These are phyloP conservation scores for Blepharisma stoltei DNA, from an alignment of 73 alveolate genomes.

Conservation along the genomic window DNA sequence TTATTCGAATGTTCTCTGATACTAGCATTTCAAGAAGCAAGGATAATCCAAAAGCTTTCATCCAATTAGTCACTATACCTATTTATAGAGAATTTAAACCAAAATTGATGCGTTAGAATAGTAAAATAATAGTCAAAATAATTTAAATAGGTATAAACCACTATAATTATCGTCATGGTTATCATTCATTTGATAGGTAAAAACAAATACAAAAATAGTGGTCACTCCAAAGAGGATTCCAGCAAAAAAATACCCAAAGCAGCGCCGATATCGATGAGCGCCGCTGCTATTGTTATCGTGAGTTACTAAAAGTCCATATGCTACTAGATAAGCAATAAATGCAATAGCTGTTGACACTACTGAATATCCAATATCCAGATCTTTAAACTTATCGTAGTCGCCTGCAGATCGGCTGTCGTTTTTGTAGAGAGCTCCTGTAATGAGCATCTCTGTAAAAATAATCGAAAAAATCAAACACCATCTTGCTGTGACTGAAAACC, in stretches of 20 bases:
- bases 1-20: neutral
- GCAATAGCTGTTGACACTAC: neutral
- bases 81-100: too few relatives aligned
- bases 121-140: too few relatives aligned
- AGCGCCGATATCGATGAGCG: neutral
- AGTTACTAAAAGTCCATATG: neutral
- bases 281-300: neutral
- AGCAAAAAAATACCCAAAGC: neutral
- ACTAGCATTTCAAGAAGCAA: neutral
- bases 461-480: neutral
- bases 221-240: neutral
- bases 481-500: neutral
- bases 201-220: neutral
- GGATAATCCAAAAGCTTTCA: neutral
- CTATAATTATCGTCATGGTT: neutral
- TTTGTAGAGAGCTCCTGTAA: neutral
- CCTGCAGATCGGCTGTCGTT: neutral
- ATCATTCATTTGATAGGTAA: neutral
- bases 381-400: neutral
- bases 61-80: neutral
- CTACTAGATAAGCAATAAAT: neutral
- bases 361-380: neutral
- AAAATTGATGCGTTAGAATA: too few relatives aligned
- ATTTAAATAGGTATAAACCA: too few relatives aligned
- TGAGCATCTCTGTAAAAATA: neutral